Evolutionary conservation across 495 filamentous ascomycete genomes (phyloP).

Genomic region (Aspergillus baeticus): DNA sequence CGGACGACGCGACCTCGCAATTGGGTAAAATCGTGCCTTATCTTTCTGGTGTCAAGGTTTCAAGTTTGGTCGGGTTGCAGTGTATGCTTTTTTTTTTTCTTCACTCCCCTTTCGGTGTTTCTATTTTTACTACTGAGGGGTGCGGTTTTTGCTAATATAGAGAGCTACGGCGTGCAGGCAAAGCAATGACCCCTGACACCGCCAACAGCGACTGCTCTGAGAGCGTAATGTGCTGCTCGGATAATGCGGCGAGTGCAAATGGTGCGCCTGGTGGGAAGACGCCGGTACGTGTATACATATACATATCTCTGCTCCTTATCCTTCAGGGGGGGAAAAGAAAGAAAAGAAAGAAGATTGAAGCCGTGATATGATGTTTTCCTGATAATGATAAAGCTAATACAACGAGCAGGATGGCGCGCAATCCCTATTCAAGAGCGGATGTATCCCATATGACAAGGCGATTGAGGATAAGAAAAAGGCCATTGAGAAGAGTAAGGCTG

Average conservation of each 20-base stretch:
- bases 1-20: slow-evolving; percentile 17
- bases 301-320: no score
- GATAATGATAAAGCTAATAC: no score
- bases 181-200: slow-evolving; percentile 18
- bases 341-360: no score
- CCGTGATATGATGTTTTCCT: no score
- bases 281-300: no score
- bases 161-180: no score
- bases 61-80: slow-evolving; percentile 26
- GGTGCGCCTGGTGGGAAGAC: background rate
- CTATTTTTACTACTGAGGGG: no score
- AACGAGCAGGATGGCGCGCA: background rate
- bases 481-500: background rate
- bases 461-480: slow-evolving; percentile 19
- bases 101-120: background rate
- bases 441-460: slow-evolving; percentile 27
- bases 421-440: slow-evolving; percentile 12
- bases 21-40: slow-evolving; percentile 27
- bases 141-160: no score
- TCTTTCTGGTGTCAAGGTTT: slow-evolving; percentile 23
- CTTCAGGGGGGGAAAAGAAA: no score
- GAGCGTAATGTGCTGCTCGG: slow-evolving; percentile 35
- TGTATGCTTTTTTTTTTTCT: slow-evolving; percentile 24
- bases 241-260: background rate
- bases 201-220: slow-evolving; percentile 21